A percentile compares a stretch with the other conserved stretches of the same genome.
phyloP scores from a whole-genome alignment of 2,329 filamentous ascomycete genomes.

The Cladorrhinum sp. region DNA sequence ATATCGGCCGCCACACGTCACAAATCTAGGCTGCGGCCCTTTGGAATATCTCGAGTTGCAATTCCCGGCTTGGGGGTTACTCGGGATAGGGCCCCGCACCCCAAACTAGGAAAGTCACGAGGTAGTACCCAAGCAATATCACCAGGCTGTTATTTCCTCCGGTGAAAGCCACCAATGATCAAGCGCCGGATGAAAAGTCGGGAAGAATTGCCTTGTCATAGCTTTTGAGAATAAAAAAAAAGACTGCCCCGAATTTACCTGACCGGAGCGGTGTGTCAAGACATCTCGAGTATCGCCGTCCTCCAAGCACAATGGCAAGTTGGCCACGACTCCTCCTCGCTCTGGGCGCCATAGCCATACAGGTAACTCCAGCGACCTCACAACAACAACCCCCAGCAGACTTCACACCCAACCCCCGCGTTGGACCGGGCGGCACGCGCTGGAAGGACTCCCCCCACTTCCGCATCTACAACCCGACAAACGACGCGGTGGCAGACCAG shows the following conservation, averaged over 20 bases:
- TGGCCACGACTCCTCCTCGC: background rate
- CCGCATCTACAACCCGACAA: constrained; percentile 36
- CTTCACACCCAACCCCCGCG: constrained; percentile 13
- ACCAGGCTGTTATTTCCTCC: background rate
- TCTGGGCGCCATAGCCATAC: too few relatives aligned
- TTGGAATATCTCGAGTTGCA: too few relatives aligned
- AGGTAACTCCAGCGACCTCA: background rate
- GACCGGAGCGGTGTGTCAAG: too few relatives aligned
- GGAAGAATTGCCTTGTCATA: background rate
- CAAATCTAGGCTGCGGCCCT: too few relatives aligned
- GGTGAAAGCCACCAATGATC: background rate
- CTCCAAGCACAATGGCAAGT: background rate
- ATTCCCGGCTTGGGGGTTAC: background rate
- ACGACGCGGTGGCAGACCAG: constrained; percentile 29
- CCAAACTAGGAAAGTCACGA: background rate
- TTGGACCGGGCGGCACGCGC: constrained; percentile 32
- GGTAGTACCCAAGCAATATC: too few relatives aligned
- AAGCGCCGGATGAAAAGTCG: background rate
- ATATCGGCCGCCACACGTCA: too few relatives aligned
- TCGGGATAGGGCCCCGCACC: background rate
- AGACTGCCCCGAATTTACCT: background rate
- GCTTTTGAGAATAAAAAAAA: background rate
- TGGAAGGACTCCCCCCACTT: constrained; percentile 40
- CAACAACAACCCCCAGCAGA: constrained; percentile 8
- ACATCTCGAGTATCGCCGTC: too few relatives aligned